phyloP scores from a whole-genome alignment of 805 yeast genomes.

The Saccharomyces kudriavzevii region DNA sequence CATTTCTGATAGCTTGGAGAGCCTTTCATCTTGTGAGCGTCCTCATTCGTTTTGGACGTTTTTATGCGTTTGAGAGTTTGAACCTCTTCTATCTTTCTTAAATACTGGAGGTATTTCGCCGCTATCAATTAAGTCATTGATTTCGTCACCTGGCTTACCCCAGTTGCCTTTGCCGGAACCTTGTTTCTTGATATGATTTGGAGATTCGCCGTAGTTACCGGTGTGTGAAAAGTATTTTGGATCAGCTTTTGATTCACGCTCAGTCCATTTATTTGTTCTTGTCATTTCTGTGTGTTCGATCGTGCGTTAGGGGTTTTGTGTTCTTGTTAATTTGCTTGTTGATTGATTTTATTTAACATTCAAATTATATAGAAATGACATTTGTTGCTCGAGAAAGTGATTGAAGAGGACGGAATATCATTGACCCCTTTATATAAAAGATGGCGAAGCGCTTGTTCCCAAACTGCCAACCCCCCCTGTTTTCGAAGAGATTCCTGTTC shows the following conservation, averaged over 20 bases:
- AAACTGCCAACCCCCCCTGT: not conserved
- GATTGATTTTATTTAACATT: not conserved
- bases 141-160: constrained; percentile 78
- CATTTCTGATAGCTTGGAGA: too few species aligned
- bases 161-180: constrained; percentile 86
- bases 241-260: constrained; percentile 48
- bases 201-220: constrained; percentile 61
- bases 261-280: constrained; percentile 71
- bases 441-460: not conserved
- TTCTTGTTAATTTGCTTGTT: not conserved
- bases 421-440: not conserved
- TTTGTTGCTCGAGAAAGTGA: not conserved
- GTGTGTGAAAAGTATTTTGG: constrained; percentile 74
- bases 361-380: not conserved
- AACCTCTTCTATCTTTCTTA: constrained; percentile 43
- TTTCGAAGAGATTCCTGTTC: not conserved
- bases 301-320: not conserved
- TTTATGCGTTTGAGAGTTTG: constrained; percentile 38
- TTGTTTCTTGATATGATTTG: constrained; percentile 67
- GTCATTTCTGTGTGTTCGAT: constrained; percentile 40
- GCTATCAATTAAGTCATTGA: constrained; percentile 52
- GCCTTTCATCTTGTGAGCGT: not conserved
- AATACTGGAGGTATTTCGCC: constrained; percentile 47
- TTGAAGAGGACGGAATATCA: not conserved
- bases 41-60: constrained; percentile 18